Evolutionary conservation across 371 early-diverging fungal species (phyloP), one percentile per base, ranked within the genome.

Genomic region (Dichotomocladium elegans): DNA sequence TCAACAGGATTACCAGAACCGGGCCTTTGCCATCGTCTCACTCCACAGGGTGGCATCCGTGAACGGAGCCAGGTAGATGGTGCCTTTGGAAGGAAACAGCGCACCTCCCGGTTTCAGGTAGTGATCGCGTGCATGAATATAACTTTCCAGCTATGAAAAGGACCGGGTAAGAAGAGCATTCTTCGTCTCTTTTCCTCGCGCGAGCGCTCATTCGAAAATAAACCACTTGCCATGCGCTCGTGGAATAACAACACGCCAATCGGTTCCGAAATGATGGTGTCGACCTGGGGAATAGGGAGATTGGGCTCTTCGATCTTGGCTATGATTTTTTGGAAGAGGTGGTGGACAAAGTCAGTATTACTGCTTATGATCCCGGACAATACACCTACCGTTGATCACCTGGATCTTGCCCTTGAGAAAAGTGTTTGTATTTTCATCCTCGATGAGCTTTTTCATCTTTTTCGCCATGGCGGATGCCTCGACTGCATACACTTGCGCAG

Each of bases 401-500:
- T 90, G 81, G 28, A 98, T 73, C 52, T 83, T 89, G 49, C 82
- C 88, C 26, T 86, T 81, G 53, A 96, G 59, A 55, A 87, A 95
- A 5, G 74, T 64, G 56, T 97, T 97, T 55, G 81, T 85, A 11
- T 63, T 69, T 14, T 92, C 80, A 14, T 76, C 74, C 31, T 82
- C 70, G 2, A 98, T 68, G 30, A 98, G 64, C 57, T 84, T 86
- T 55, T 84, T 71, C 81, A 96, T 92, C 72, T 93, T 93, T 29
- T 63, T 55, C 0, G 98, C 96, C 96, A 98, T 95, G 9, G 77
- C 83, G n/a, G 94, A 94, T 3, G 97, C 98, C 66, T 98, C 99
- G 7, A 98, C 89, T 2, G 96, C 96, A 59, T 91, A 94, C 3
- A 98, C 95, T 51, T 90, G 88, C 15, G 73, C 63, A 11, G 96